Evolutionary conservation across 2,329 filamentous ascomycete genomes (phyloP).

Genomic region (Penicillium sp.): DNA sequence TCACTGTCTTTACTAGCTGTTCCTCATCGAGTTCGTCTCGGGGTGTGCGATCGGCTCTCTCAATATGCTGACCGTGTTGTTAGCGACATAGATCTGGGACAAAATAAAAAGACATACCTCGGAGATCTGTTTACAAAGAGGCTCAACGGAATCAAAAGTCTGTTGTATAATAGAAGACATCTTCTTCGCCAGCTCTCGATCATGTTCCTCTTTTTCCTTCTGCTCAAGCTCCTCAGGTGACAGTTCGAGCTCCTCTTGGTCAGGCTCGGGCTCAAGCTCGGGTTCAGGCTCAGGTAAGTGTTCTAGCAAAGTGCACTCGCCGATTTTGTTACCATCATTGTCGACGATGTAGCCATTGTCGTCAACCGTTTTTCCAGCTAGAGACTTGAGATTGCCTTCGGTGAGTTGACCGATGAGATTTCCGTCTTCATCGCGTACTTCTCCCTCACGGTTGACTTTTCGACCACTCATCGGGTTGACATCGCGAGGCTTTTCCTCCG

Average conservation of each 20-base stretch:
- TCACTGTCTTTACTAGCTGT: conserved; percentile 78
- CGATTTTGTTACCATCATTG: not conserved
- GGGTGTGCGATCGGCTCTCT: conserved; percentile 74
- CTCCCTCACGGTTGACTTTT: conserved; percentile 53
- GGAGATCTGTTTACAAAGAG: not conserved
- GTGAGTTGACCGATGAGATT: conserved; percentile 47
- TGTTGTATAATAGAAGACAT: not conserved
- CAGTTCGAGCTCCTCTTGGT: not conserved
- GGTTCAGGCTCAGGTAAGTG: not conserved
- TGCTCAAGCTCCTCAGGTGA: not conserved
- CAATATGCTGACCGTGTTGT: conserved; percentile 61
- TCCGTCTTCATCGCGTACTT: conserved; percentile 46
- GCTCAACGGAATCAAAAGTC: not conserved
- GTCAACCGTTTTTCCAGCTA: not conserved
- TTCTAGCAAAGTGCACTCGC: not conserved
- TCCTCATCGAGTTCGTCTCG: conserved; percentile 89
- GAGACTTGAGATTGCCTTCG: conserved; percentile 41
- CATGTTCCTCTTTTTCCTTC: not conserved
- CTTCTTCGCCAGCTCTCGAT: not conserved
- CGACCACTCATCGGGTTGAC: conserved; percentile 60
- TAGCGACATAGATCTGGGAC: conserved; percentile 7
- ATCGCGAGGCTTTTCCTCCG: conserved; percentile 53
- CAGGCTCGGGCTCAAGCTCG: not conserved
- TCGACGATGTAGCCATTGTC: not conserved
- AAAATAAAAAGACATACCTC: not conserved